Percentiles rank a stretch among this genome's conserved stretches.
phyloP scores from a whole-genome alignment of 441 rosid genomes.

The Francoa sonchifolia region DNA sequence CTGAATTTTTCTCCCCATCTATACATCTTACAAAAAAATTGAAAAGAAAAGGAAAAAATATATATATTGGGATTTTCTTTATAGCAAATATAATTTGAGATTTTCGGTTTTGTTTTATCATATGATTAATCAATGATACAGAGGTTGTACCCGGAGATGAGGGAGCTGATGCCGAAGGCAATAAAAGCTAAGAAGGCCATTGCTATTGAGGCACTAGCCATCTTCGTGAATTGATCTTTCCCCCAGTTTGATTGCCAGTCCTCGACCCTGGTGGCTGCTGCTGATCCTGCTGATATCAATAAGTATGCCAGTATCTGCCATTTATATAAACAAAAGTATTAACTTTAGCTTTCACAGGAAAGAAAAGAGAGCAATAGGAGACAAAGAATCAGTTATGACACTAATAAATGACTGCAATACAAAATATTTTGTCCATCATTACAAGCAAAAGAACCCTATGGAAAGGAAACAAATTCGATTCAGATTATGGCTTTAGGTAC shows the following conservation, averaged over 20 bases:
- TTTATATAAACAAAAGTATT: constrained; percentile 4
- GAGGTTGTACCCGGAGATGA: constrained; percentile 59
- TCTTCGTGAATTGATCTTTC: constrained; percentile 77
- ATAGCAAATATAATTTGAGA: background rate
- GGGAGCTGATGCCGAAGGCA: constrained; percentile 65
- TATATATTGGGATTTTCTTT: too few species aligned
- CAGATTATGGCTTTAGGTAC: too few species aligned
- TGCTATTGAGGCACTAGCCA: constrained; percentile 78
- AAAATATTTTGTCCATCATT: too few species aligned
- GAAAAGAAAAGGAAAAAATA: too few species aligned
- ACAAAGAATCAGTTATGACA: too few species aligned
- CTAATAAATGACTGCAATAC: too few species aligned
- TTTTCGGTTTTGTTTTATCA: constrained; percentile 17
- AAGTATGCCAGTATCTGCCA: constrained; percentile 79
- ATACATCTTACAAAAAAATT: background rate
- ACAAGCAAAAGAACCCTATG: too few species aligned
- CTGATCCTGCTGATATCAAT: constrained; percentile 71
- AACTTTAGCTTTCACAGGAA: background rate
- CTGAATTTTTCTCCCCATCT: background rate
- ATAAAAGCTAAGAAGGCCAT: constrained; percentile 67
- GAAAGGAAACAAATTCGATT: too few species aligned
- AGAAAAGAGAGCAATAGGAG: background rate
- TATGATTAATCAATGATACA: constrained; percentile 23
- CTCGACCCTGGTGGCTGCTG: constrained; percentile 80
- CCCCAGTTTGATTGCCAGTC: constrained; percentile 99